phyloP scores from a whole-genome alignment of 345 rosid genomes.

The Viola odorata region DNA sequence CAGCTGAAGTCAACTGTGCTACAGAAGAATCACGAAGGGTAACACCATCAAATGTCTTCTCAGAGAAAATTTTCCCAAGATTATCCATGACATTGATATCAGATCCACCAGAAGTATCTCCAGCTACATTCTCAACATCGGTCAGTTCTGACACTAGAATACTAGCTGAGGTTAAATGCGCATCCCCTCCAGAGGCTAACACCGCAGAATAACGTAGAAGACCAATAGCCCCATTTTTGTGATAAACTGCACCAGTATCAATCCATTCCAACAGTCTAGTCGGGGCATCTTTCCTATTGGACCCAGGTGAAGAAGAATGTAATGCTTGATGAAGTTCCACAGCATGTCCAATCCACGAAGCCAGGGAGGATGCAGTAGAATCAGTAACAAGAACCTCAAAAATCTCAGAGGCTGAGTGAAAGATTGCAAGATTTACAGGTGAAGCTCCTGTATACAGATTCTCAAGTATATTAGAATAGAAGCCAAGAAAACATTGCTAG shows the following conservation, averaged over 20 bases:
- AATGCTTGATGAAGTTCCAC: slow-evolving; percentile 82
- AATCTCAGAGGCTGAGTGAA: slow-evolving; percentile 96
- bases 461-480: not conserved
- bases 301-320: slow-evolving; percentile 85
- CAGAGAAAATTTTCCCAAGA: slow-evolving; percentile 69
- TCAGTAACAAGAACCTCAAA: slow-evolving; percentile 87
- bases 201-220: slow-evolving; percentile 86
- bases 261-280: slow-evolving; percentile 87
- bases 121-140: slow-evolving; percentile 61
- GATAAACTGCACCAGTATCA: slow-evolving; percentile 90
- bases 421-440: slow-evolving; percentile 84
- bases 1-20: slow-evolving; percentile 84
- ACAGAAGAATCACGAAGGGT: slow-evolving; percentile 78
- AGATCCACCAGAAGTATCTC: slow-evolving; percentile 64
- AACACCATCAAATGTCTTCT: slow-evolving; percentile 84
- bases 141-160: slow-evolving; percentile 70
- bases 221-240: slow-evolving; percentile 84
- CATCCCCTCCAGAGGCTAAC: slow-evolving; percentile 93
- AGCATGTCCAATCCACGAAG: slow-evolving; percentile 87
- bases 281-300: slow-evolving; percentile 92
- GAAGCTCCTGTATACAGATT: slow-evolving; percentile 57
- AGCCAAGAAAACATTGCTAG: slow-evolving; percentile 13
- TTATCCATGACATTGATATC: slow-evolving; percentile 82
- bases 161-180: slow-evolving; percentile 69
- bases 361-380: slow-evolving; percentile 78